These are phyloP conservation scores for Ophiognomonia clavigignenti-juglandacearum DNA, from an alignment of 2,329 filamentous ascomycete species.

Conservation along the genomic window DNA sequence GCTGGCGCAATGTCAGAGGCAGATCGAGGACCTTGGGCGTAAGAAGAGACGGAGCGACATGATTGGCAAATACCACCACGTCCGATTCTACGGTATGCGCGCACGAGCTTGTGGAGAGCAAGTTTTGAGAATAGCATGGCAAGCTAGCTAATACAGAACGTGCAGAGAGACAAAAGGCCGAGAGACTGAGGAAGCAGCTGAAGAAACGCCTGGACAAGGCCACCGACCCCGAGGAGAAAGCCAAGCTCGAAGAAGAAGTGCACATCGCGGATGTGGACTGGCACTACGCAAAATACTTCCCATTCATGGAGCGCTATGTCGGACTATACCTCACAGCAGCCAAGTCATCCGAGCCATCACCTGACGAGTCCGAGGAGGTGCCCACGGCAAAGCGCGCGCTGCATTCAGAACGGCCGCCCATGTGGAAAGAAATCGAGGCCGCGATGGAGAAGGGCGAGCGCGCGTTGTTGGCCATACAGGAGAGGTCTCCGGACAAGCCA, in stretches of 20 bases:
- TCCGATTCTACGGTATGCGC: constrained; percentile 73
- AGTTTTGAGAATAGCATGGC: neutral
- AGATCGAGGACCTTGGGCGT: constrained; percentile 54
- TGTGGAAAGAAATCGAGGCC: constrained; percentile 65
- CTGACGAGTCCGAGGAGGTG: constrained; percentile 29
- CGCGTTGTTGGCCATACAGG: constrained; percentile 49
- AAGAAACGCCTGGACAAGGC: constrained; percentile 50
- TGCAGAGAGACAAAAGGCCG: constrained; percentile 68
- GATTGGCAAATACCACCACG: constrained; percentile 77
- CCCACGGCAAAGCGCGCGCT: constrained; percentile 39
- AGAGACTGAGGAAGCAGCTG: constrained; percentile 60
- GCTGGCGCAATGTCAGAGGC: constrained; percentile 59
- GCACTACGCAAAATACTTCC: constrained; percentile 70
- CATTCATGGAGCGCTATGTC: constrained; percentile 66
- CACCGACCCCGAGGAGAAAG: constrained; percentile 45
- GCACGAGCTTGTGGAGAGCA: neutral
- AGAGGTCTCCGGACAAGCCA: constrained; percentile 35
- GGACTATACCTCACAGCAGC: constrained; percentile 47
- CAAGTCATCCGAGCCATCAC: constrained; percentile 21
- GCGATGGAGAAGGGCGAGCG: constrained; percentile 52
- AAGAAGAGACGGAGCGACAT: constrained; percentile 63
- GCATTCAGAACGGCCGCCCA: constrained; percentile 45
- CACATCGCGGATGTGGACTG: constrained; percentile 69
- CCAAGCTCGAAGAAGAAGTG: constrained; percentile 50
- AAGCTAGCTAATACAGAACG: neutral